These are phyloP conservation scores for Pichia sp. DNA, from an alignment of 1,139 yeast species.

Conservation along the genomic window DNA sequence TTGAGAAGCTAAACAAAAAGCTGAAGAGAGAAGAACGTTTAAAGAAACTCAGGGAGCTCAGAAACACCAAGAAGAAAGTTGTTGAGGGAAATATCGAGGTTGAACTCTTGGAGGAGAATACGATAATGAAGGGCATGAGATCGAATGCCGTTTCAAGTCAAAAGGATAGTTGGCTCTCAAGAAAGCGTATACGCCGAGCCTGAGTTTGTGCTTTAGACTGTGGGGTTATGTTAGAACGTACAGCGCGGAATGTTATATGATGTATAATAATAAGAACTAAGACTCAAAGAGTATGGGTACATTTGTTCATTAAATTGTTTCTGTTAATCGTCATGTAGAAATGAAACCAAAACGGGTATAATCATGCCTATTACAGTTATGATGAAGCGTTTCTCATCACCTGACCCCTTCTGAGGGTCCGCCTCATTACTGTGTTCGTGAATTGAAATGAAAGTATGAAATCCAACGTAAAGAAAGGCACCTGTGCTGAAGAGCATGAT, in stretches of 20 bases:
- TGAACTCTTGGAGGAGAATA: constrained; percentile 8
- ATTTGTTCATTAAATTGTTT: too few relatives aligned
- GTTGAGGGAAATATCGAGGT: constrained; percentile 44
- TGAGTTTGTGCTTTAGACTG: constrained; percentile 1
- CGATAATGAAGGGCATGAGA: background rate
- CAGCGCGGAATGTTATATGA: too few relatives aligned
- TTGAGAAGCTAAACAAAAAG: constrained; percentile 30
- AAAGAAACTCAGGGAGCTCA: constrained; percentile 33
- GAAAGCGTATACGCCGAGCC: constrained; percentile 38
- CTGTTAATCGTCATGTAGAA: constrained; percentile 18
- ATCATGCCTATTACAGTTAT: constrained; percentile 19
- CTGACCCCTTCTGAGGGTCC: background rate
- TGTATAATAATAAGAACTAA: background rate
- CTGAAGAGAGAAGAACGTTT: constrained; percentile 34
- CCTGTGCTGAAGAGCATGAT: constrained; percentile 56
- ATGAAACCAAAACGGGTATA: constrained; percentile 20
- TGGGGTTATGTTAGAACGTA: too few relatives aligned
- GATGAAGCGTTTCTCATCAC: constrained; percentile 5
- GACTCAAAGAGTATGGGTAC: background rate
- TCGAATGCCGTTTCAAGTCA: constrained; percentile 31
- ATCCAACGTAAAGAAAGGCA: constrained; percentile 63
- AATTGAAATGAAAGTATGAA: constrained; percentile 43
- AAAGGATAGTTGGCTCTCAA: constrained; percentile 53
- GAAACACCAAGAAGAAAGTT: constrained; percentile 36
- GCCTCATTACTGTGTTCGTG: constrained; percentile 24